Evolutionary conservation across 164 flowering plant genomes (phyloP).

Genomic region (Stephania yunnanensis): DNA sequence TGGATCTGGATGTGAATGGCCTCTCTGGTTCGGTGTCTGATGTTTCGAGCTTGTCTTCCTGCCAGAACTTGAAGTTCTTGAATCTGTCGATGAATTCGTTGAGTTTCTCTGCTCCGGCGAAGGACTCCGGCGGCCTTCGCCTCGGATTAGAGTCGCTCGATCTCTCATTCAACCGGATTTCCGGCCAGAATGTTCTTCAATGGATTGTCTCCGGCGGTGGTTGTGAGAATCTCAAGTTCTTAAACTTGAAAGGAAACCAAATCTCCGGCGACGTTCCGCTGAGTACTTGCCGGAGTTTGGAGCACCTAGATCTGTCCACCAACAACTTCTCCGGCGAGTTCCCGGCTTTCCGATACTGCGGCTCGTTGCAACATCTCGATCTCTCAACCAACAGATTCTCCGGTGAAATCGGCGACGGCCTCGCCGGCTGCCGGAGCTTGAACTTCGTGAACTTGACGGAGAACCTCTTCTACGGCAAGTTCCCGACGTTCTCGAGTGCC

Average conservation of each 20-base stretch:
- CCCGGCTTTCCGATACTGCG: slow-evolving; percentile 39
- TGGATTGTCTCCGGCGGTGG: slow-evolving; percentile 55
- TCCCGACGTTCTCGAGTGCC: slow-evolving; percentile 42
- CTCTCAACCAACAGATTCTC: slow-evolving; percentile 52
- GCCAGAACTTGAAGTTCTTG: slow-evolving; percentile 38
- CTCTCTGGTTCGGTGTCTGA: slow-evolving; percentile 49
- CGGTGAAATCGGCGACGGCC: slow-evolving; percentile 34
- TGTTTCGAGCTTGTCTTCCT: slow-evolving; percentile 34
- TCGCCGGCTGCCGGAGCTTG: slow-evolving; percentile 39
- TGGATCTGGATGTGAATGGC: slow-evolving; percentile 66
- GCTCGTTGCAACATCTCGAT: slow-evolving; percentile 45
- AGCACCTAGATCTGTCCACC: slow-evolving; percentile 48
- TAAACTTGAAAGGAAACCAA: slow-evolving; percentile 51
- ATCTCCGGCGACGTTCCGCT: slow-evolving; percentile 37
- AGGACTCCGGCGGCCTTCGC: slow-evolving; percentile 19
- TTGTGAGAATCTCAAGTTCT: slow-evolving; percentile 33
- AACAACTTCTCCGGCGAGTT: slow-evolving; percentile 51
- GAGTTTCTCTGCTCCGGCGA: slow-evolving; percentile 21
- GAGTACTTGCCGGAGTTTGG: slow-evolving; percentile 32
- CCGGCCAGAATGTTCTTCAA: slow-evolving; percentile 33
- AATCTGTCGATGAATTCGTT: slow-evolving; percentile 57
- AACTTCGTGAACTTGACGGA: slow-evolving; percentile 49
- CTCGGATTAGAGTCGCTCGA: slow-evolving; percentile 47
- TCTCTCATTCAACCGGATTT: slow-evolving; percentile 54
- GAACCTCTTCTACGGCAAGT: slow-evolving; percentile 49